Conservation (phyloP, 2,329 filamentous ascomycete species). For the Botryotinia convoluta region DNA sequence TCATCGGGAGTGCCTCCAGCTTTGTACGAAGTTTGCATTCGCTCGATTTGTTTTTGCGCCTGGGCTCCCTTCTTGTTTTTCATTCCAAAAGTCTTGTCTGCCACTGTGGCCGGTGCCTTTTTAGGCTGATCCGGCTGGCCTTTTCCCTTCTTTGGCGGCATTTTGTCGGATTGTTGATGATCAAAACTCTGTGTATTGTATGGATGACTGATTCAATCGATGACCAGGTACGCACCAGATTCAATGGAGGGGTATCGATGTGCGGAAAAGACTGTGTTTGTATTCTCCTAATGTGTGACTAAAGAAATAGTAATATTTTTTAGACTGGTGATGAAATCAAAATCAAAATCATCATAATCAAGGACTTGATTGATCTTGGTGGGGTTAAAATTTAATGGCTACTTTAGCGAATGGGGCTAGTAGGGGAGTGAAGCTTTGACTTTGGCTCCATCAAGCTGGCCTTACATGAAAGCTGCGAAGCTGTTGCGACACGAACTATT, state of each 20-base stretch:
- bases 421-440: slow-evolving; percentile 17
- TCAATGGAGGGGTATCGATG: not conserved
- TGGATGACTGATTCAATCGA: not conserved
- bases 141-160: slow-evolving; percentile 66
- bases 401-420: slow-evolving; percentile 29
- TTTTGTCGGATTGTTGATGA: slow-evolving; percentile 45
- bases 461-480: slow-evolving; percentile 23
- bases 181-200: not conserved
- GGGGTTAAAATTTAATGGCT: slow-evolving; percentile 31
- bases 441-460: slow-evolving; percentile 37
- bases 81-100: slow-evolving; percentile 99
- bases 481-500: slow-evolving; percentile 19
- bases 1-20: slow-evolving; percentile 79
- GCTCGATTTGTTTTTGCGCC: slow-evolving; percentile 87
- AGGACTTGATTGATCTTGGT: slow-evolving; percentile 28
- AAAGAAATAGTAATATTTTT: slow-evolving; percentile 12
- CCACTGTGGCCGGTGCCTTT: slow-evolving; percentile 61
- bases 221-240: no score
- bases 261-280: slow-evolving; percentile 36
- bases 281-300: not conserved
- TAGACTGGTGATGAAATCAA: slow-evolving; percentile 4
- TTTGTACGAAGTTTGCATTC: slow-evolving; percentile 71
- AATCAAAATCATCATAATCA: slow-evolving; percentile 22
- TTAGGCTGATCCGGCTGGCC: slow-evolving; percentile 48
- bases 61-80: slow-evolving; percentile 98